These are phyloP conservation scores for Isoetes taiwanensis DNA, from an alignment of 75 land plant genomes.

Conservation along the genomic window DNA sequence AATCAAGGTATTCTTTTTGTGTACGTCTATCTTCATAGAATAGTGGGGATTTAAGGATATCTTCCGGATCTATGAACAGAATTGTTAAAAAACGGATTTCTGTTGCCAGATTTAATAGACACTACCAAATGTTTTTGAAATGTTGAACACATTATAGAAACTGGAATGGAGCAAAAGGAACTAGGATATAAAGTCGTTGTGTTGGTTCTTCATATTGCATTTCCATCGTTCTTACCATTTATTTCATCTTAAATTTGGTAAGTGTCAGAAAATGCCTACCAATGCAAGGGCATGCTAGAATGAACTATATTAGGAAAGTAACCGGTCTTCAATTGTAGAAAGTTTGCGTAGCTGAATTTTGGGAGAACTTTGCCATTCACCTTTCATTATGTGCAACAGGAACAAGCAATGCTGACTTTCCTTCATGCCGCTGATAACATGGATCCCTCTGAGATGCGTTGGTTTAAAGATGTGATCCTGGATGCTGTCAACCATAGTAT, in stretches of 20 bases:
- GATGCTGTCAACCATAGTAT: slow-evolving; percentile 64
- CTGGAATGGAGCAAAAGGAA: neutral
- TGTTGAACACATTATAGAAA: neutral
- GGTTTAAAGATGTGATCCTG: slow-evolving; percentile 67
- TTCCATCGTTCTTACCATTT: too few species aligned
- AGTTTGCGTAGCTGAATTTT: neutral
- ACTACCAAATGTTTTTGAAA: slow-evolving; percentile 1
- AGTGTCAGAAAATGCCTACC: too few species aligned
- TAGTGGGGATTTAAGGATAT: too few species aligned
- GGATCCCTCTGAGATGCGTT: slow-evolving; percentile 47
- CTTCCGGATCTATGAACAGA: too few species aligned
- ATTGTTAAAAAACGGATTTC: too few species aligned
- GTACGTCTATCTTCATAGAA: too few species aligned
- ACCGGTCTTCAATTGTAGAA: neutral
- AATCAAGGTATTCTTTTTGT: slow-evolving; percentile 49
- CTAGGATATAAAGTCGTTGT: neutral
- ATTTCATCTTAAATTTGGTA: too few species aligned
- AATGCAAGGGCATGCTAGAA: neutral
- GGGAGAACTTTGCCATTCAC: neutral
- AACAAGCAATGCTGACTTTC: slow-evolving; percentile 53
- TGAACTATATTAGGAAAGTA: neutral
- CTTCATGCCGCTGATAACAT: slow-evolving; percentile 57
- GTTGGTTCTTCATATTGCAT: too few species aligned
- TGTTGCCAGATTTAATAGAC: neutral
- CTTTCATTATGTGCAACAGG: slow-evolving; percentile 24